Percentiles rank a stretch among this genome's conserved stretches.
Conservation (phyloP, 208 protist species). For the Tetramitus jugosus region DNA sequence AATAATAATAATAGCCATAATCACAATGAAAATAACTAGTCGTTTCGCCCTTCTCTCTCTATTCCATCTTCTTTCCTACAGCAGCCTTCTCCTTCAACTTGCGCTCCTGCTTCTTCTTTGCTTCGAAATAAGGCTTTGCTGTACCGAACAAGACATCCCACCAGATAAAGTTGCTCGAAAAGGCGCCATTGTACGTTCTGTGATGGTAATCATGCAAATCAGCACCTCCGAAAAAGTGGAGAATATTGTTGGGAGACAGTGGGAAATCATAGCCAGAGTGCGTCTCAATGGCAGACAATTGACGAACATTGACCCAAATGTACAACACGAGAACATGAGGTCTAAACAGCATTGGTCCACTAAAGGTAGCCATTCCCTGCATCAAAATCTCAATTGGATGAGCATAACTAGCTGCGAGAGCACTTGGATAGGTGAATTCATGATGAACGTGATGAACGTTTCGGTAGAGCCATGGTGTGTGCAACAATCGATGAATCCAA, state of each 20-base stretch:
- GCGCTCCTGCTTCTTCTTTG: slow-evolving; percentile 20
- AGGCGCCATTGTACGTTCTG: slow-evolving; percentile 1
- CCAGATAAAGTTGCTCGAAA: slow-evolving; percentile 5
- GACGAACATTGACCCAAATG: slow-evolving; percentile 25
- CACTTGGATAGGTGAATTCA: slow-evolving; percentile 19
- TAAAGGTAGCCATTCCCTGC: slow-evolving; percentile 17
- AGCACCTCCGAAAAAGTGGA: slow-evolving; percentile 14
- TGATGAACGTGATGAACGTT: slow-evolving; percentile 82
- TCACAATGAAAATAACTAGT: too few species aligned
- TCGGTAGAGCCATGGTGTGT: slow-evolving; percentile 74
- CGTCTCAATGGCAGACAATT: background rate
- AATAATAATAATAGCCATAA: too few species aligned
- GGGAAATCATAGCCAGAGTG: slow-evolving; percentile 26
- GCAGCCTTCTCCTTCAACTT: too few species aligned
- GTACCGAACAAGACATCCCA: slow-evolving; percentile 16
- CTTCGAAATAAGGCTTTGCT: background rate
- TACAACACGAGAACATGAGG: background rate
- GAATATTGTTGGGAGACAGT: background rate
- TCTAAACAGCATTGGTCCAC: slow-evolving; percentile 19
- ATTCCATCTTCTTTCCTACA: too few species aligned
- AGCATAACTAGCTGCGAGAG: background rate
- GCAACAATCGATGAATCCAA: slow-evolving; percentile 81
- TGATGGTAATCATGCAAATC: slow-evolving; percentile 27
- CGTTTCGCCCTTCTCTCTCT: too few species aligned
- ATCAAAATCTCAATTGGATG: slow-evolving; percentile 24